A percentile compares a stretch with the other conserved stretches of the same genome.
Conservation (phyloP, 2,329 filamentous ascomycete species). For the Cladobotryum mycophilum region DNA sequence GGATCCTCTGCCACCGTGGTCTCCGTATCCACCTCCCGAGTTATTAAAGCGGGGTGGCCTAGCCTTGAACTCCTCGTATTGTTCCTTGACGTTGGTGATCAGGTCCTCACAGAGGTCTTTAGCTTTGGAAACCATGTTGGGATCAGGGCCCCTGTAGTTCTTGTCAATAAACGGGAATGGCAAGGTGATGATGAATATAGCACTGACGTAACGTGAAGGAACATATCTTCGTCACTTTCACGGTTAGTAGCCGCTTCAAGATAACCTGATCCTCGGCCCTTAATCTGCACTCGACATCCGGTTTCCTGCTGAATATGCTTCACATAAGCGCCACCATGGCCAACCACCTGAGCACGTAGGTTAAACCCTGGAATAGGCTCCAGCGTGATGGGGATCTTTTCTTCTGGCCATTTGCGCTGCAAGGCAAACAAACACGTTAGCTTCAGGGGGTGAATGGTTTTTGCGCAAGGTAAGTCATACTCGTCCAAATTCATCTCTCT, state of each 20-base stretch:
- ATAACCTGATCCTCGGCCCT: constrained; percentile 91
- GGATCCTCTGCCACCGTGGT: constrained; percentile 33
- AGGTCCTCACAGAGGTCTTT: constrained; percentile 87
- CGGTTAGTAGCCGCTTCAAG: constrained; percentile 80
- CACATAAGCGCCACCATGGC: constrained; percentile 88
- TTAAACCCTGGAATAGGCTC: constrained; percentile 95
- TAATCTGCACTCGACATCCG: constrained; percentile 93
- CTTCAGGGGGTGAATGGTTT: constrained; percentile 18
- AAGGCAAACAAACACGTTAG: not conserved
- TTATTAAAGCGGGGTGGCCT: constrained; percentile 60
- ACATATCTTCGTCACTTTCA: constrained; percentile 96
- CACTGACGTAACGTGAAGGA: constrained; percentile 84
- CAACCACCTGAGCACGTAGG: constrained; percentile 90
- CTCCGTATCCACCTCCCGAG: constrained; percentile 33
- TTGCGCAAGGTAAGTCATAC: constrained; percentile 43
- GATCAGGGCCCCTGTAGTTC: constrained; percentile 67
- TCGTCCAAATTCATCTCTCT: constrained; percentile 84
- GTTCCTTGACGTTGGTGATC: constrained; percentile 75
- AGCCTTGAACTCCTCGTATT: constrained; percentile 88
- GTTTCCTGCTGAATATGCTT: constrained; percentile 98
- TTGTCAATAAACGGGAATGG: constrained; percentile 27
- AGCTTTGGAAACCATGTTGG: constrained; percentile 76
- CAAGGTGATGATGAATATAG: not conserved
- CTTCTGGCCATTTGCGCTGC: constrained; percentile 97
- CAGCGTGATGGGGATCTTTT: constrained; percentile 84